Evolutionary conservation across 2,329 filamentous ascomycete species (phyloP), one percentile per base, ranked within the genome.

Genomic region (Xylaria sp.): DNA sequence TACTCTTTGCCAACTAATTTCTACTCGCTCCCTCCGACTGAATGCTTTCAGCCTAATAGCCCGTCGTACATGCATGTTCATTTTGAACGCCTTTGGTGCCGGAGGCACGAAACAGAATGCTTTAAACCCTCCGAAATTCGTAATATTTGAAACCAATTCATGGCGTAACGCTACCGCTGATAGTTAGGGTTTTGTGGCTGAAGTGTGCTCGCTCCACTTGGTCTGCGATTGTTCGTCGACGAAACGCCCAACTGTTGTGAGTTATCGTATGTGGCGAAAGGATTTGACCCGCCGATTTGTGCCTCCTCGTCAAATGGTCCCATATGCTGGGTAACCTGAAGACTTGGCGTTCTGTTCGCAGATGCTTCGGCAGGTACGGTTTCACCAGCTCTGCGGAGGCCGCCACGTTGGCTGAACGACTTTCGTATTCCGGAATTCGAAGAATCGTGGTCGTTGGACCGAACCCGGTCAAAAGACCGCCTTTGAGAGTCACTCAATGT

Each of bases 391-490:
- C 69, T 73, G n/a, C 77, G 76, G 32, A 73, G 72, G 34, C 77
- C 73, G 57, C 75, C 72, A 36, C 76, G 76, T 43, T 76, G 75
- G 55, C 76, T 78, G 41, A 72, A 63, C 12, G 68, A 68, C 70
- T 77, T 77, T 43, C 72, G 69, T 20, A 76, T 72, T 12, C 73
- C 72, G 12, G 69, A 52, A 13, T 69, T 71, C n/a, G 72, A 28
- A 20, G 72, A 67, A 60, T 82, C 79, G 55, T 80, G 77, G 25
- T 84, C 82, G 64, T 74, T 78, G 6, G 77, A 79, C 10, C 81
- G 80, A 23, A 72, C 74, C 39, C 77, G 78, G 58, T 81, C 79
- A 0, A 79, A 70, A 4, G 77, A 76, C 9, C 72, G 70, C 13
- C 77, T 74, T 7, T 76, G 76, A 28, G 76, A 73, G 15, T 75